Evolutionary conservation across 441 rosid genomes (phyloP).

Genomic region (Hypseocharis bilobata): DNA sequence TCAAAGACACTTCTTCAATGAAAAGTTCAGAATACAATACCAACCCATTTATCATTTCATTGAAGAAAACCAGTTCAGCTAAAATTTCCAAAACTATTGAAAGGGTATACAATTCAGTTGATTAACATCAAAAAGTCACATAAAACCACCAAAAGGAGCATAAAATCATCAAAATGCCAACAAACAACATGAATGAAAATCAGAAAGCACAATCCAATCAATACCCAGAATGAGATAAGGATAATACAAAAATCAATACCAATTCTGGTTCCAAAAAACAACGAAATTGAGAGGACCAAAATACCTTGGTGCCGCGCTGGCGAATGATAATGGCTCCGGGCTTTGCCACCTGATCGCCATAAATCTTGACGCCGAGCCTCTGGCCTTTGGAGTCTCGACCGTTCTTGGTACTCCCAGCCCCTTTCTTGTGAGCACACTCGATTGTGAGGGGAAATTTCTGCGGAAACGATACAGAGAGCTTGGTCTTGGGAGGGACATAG

Average conservation of each 20-base stretch:
- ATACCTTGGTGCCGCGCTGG: constrained; percentile 92
- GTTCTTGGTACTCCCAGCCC: constrained; percentile 93
- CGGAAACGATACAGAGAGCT: constrained; percentile 37
- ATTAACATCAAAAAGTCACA: too few species aligned
- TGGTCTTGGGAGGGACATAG: constrained; percentile 22
- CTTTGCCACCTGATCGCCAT: constrained; percentile 77
- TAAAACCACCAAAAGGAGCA: neutral
- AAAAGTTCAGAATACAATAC: neutral
- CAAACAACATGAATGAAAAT: too few species aligned
- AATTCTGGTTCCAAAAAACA: too few species aligned
- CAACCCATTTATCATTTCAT: too few species aligned
- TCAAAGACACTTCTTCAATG: neutral
- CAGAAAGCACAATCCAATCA: neutral
- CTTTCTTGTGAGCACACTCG: constrained; percentile 88
- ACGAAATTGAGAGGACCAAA: neutral
- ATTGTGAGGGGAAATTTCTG: constrained; percentile 45
- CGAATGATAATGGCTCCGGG: constrained; percentile 85
- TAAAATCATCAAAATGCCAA: neutral
- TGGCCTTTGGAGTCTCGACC: constrained; percentile 86
- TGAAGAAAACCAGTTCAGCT: too few species aligned
- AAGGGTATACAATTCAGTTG: too few species aligned
- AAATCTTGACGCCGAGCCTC: constrained; percentile 83
- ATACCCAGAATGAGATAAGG: neutral
- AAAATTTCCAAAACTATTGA: too few species aligned
- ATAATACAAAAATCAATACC: neutral